Evolutionary conservation across 805 yeast genomes (phyloP), one percentile per base, ranked within the genome.

Genomic region (Monosporozyma unispora): DNA sequence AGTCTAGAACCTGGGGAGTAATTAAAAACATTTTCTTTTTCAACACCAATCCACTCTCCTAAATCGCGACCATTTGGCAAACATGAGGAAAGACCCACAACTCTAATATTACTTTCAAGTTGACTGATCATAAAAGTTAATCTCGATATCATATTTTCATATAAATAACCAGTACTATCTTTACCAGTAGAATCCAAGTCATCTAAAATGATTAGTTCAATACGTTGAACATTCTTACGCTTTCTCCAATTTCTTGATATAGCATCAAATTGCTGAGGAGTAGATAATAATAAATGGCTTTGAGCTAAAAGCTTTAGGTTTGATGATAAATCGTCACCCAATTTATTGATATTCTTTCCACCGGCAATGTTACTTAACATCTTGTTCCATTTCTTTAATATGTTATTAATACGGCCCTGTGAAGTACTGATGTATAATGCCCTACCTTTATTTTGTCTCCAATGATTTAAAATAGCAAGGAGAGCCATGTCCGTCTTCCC

Each of bases 41-140:
- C 57, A 23, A 84, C 82, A 2, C 93, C 95, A 27, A 93, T 66
- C 96, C 98, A 93, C 48, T 83, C 87, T 1, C 86, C 91, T 50
- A 90, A 66, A 54, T 87, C 96, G 47, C 79, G 73, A 3, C 84
- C 86, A 59, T 82, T 85, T 0, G 93, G 80, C 38, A 91, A 63
- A 1, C 95, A 79, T 0, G 80, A 73, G 0, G 86, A 73, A 22
- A 91, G 68, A 0, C 80, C 90, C n/a, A 91, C 77, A 23, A 89
- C 64, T 54, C 98, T 69, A 5, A 79, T 54, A 0, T 70, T 61
- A 2, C 67, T 70, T 31, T 81, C 84, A n/a, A 82, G 60, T 55
- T 87, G 93, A 1, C 78, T 72, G 0, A 81, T 70, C 63, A 89
- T 78, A 53, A 84, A 80, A 52, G 84, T 72, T 78, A 87, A 75